A percentile compares a stretch with the other conserved stretches of the same genome.
phyloP scores from a whole-genome alignment of 2,329 filamentous ascomycete genomes.

The Fusarium falciforme region DNA sequence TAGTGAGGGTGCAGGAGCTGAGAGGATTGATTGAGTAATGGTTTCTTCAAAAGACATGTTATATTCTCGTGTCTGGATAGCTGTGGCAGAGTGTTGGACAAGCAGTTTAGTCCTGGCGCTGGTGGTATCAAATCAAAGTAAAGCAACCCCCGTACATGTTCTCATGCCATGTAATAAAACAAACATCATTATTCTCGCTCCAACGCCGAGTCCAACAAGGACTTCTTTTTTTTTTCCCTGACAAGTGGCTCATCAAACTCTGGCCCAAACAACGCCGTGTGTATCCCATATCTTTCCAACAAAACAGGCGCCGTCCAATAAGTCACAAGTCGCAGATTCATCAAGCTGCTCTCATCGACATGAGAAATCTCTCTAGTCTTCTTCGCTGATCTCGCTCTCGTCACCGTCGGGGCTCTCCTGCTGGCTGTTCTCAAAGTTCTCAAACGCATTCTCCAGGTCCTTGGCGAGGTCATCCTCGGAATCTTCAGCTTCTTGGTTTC shows the following conservation, averaged over 20 bases:
- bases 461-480: conserved; percentile 59
- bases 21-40: conserved; percentile 13
- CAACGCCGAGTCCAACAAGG: conserved; percentile 20
- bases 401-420: conserved; percentile 64
- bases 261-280: conserved; percentile 19
- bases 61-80: conserved; percentile 1
- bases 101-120: conserved; percentile 8
- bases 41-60: conserved; percentile 3
- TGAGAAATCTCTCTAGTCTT: conserved; percentile 58
- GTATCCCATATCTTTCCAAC: conserved; percentile 6
- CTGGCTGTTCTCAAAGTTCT: conserved; percentile 66
- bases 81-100: neutral
- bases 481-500: conserved; percentile 41
- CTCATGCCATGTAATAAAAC: neutral
- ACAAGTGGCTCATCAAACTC: neutral
- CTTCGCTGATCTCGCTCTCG: conserved; percentile 75
- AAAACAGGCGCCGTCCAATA: neutral
- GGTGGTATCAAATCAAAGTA: conserved; percentile 30
- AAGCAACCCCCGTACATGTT: conserved; percentile 1
- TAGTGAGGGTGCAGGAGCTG: conserved; percentile 36
- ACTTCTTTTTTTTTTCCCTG: neutral
- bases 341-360: neutral
- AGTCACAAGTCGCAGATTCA: neutral
- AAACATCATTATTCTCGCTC: conserved; percentile 4
- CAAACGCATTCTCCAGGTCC: conserved; percentile 62